A percentile compares a stretch with the other conserved stretches of the same genome.
These are phyloP conservation scores for Xylaria acuta DNA, from an alignment of 495 filamentous ascomycete species.

Conservation along the genomic window DNA sequence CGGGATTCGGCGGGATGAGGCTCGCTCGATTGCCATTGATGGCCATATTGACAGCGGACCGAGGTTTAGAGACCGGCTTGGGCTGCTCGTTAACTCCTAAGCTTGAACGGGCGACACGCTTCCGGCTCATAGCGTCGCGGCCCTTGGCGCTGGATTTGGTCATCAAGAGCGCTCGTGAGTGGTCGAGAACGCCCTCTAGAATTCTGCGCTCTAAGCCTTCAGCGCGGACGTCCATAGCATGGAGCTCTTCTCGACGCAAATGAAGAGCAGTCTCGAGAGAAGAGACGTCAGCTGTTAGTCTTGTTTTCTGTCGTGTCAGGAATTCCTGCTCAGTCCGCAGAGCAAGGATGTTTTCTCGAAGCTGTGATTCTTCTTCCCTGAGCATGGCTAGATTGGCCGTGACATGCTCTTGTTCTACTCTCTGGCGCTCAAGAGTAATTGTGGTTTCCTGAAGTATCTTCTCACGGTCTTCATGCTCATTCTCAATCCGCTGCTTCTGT, in stretches of 20 bases:
- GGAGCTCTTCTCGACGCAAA: constrained; percentile 87
- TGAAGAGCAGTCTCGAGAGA: constrained; percentile 86
- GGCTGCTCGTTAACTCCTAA: constrained; percentile 33
- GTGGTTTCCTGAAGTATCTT: constrained; percentile 82
- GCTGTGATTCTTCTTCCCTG: constrained; percentile 52
- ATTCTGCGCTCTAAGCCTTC: constrained; percentile 90
- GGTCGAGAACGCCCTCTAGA: constrained; percentile 92
- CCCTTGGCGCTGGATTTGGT: constrained; percentile 59
- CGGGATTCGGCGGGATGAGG: constrained; percentile 52
- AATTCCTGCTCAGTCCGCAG: constrained; percentile 73
- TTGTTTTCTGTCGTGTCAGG: constrained; percentile 72
- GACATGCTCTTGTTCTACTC: constrained; percentile 78
- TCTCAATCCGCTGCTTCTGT: constrained; percentile 78
- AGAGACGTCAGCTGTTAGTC: constrained; percentile 81
- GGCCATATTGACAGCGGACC: constrained; percentile 52
- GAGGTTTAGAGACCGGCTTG: constrained; percentile 46
- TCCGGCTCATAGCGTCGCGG: constrained; percentile 68
- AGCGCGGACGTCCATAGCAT: constrained; percentile 84
- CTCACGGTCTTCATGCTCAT: constrained; percentile 80
- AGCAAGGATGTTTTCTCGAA: constrained; percentile 47
- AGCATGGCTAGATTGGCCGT: constrained; percentile 74
- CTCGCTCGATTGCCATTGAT: constrained; percentile 50
- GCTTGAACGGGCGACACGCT: constrained; percentile 63
- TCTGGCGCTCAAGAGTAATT: constrained; percentile 76
- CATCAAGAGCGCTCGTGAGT: constrained; percentile 84